Base-by-base conservation (phyloP, 345 rosid species). In the Raphanus sativus region DNA sequence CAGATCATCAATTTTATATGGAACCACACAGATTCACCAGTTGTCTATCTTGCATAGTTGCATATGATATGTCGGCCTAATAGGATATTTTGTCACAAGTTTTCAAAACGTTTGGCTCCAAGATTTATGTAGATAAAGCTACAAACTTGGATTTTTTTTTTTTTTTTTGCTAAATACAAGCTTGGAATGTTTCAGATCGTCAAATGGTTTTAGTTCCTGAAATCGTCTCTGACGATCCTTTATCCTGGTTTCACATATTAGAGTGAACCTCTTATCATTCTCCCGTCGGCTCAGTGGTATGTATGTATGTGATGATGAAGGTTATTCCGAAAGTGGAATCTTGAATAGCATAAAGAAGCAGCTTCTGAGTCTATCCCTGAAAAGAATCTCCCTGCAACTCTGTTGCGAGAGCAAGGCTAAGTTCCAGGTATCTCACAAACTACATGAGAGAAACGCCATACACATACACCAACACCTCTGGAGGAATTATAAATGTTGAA, bases 251-350 rank as follows among this genome's bases (percentile, higher is more conserved):
- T 80, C 90, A 80, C 63, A 30, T 94, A 79, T 83, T 36, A 36
- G 42, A 36, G 42, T 36, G 42, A 36, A 36, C 42, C 42, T 36
- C 52, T 91, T 58, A 87, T 94, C 61, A 87, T 91, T 58, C 88
- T 87, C 30, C 88, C 97, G 83, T 94, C 96, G 25, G 85, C 98
- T 12, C 96, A 90, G 85, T 90, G 97, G 93, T 94, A 90, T 80
- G 94, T 83, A 33, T 87, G 90, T 83, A 33, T 87, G 90, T 55
- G 90, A 84, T 34, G 90, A 87, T 63, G 93, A 83, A 67, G 90
- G 82, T 60, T 66, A 65, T 79, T 81, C 58, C 0, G 74, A 71
- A 67, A 75, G 71, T 45, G 52, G 52, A 45, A 45, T 15, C 5
- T 45, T 13, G 52, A 45, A 45, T 45, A 45, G 52, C 52, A 45